phyloP scores from a whole-genome alignment of 257 asterid species.

The Scutellaria minor region DNA sequence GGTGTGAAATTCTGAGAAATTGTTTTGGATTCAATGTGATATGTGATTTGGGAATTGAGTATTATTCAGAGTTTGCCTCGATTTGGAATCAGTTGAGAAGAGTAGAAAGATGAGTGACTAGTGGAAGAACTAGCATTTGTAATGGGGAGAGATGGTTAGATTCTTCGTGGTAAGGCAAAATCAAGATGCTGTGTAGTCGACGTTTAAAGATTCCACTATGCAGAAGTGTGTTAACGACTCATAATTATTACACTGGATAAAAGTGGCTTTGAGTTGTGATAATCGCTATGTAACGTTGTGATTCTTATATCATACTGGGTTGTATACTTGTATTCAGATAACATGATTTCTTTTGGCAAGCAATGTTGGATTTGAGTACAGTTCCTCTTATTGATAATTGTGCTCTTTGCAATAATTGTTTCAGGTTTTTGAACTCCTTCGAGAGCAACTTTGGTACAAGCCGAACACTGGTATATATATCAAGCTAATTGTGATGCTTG shows the following conservation, averaged over 20 bases:
- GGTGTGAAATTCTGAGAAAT: neutral
- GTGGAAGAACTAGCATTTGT: neutral
- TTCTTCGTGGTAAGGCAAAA: neutral
- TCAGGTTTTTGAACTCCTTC: slow-evolving; percentile 92
- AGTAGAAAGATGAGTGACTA: too few relatives aligned
- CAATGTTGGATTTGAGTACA: neutral
- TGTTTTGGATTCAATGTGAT: neutral
- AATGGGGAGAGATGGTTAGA: neutral
- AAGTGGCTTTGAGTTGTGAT: neutral
- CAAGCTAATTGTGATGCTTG: slow-evolving; percentile 94
- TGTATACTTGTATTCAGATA: neutral
- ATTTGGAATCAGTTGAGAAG: slow-evolving; percentile 9
- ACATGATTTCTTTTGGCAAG: neutral
- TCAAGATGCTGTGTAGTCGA: slow-evolving; percentile 1
- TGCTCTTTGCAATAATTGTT: slow-evolving; percentile 7
- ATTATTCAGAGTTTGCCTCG: neutral
- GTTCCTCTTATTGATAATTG: slow-evolving; percentile 2
- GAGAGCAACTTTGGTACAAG: slow-evolving; percentile 93
- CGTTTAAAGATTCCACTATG: neutral
- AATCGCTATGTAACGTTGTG: neutral
- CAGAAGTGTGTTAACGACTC: slow-evolving; percentile 10
- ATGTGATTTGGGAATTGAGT: neutral
- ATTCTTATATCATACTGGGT: neutral
- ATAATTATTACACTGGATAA: neutral
- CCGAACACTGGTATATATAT: slow-evolving; percentile 78